phyloP scores from a whole-genome alignment of 371 early-diverging fungal species.

The Mucor circinelloides region DNA sequence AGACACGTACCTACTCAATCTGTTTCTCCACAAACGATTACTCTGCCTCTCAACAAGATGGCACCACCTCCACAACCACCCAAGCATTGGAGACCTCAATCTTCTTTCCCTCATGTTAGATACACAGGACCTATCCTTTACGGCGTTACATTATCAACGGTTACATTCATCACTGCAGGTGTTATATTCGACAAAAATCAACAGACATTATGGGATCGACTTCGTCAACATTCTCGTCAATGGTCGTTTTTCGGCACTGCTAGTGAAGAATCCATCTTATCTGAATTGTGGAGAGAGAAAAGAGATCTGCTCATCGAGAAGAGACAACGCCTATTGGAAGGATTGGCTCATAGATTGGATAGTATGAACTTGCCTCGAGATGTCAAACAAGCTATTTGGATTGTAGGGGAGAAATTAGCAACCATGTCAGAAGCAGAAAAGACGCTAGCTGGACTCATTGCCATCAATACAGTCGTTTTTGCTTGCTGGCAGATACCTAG shows the following conservation, averaged over 20 bases:
- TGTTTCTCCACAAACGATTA: not conserved
- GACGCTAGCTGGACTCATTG: slow-evolving; percentile 64
- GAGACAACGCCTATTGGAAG: slow-evolving; percentile 14
- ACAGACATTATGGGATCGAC: slow-evolving; percentile 26
- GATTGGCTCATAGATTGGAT: slow-evolving; percentile 1
- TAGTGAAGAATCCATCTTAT: slow-evolving; percentile 7
- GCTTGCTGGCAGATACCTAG: slow-evolving; percentile 69
- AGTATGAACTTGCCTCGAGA: slow-evolving; percentile 40
- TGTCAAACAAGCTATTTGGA: slow-evolving; percentile 45
- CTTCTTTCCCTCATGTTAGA: slow-evolving; percentile 16
- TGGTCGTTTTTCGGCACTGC: slow-evolving; percentile 21
- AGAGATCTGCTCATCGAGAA: slow-evolving; percentile 12
- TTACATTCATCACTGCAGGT: slow-evolving; percentile 27
- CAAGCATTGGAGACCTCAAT: not conserved
- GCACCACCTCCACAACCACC: not conserved
- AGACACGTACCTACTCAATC: not conserved
- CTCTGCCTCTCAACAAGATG: not conserved
- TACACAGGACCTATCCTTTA: slow-evolving; percentile 25
- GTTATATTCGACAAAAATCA: slow-evolving; percentile 27
- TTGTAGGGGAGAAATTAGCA: slow-evolving; percentile 44
- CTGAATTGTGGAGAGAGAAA: slow-evolving; percentile 21
- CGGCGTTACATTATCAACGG: slow-evolving; percentile 12
- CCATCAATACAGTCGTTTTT: slow-evolving; percentile 71
- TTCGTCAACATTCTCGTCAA: slow-evolving; percentile 13
- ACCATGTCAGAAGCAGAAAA: slow-evolving; percentile 50